Evolutionary conservation across 1,139 yeast genomes (phyloP), one percentile per base, ranked within the genome.

Genomic region (Yamadazyma triangularis): DNA sequence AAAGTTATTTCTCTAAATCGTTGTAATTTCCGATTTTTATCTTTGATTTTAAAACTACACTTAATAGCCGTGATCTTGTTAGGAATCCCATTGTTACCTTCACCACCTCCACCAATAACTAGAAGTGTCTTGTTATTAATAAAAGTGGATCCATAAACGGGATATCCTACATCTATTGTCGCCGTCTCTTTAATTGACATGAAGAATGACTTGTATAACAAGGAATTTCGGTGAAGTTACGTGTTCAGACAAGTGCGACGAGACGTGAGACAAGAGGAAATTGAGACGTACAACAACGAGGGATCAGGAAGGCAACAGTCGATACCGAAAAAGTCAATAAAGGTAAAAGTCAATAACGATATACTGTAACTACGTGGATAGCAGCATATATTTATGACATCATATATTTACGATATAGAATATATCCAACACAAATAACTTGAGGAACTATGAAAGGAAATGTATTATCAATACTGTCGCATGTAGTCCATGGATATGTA

Each of bases 41-140:
- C 73, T 27, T 60, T 53, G 23, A 67, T 63, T 38, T 80, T 60
- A 51, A 78, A 77, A 45, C 73, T 72, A 34, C 83, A 64, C 34
- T 73, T 64, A 28, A 81, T 58, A 12, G 83, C 87, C n/a, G 88
- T 78, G 45, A 89, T 65, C 53, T 84, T 87, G 56, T 89, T 89
- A 27, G 91, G 85, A 34, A 88, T 77, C 26, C 96, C 96, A 50
- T 86, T 69, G 48, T 75, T 80, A 11, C 95, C 95, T 55, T 86
- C 95, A 24, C 96, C 97, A 23, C 96, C 96, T 27, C 97, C 98
- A 25, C 98, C 98, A 4, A 88, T 77, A 18, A 83, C 84, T 31
- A 88, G 56, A 22, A 88, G 56, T 3, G 80, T 73, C 42, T 69
- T 64, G 44, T 79, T 71, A 44, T 76, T 69, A 32, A 80, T 64